Evolutionary conservation across 2,329 filamentous ascomycete species (phyloP), one percentile per base, ranked within the genome.

Genomic region (Teratosphaeria destructans): DNA sequence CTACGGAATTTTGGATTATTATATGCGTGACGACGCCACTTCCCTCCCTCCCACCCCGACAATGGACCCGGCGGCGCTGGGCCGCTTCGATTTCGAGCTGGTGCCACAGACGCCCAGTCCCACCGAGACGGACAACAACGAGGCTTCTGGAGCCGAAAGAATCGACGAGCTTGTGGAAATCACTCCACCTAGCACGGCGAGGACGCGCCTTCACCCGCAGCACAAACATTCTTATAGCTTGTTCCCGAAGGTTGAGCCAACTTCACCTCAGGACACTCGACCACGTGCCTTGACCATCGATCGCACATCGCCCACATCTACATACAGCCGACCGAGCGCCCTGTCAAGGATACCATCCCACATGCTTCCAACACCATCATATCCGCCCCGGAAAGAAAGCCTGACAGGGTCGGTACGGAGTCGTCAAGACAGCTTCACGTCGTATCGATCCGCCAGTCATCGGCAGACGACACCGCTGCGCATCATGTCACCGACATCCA

Each of bases 1-100:
- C 3, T 63, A 69, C 16, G 68, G 68, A 6, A 66, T 71, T n/a
- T 29, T 71, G 19, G 69, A 71, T 55, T 71, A 67, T 55, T 71
- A 71, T 55, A 66, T 66, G 6, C 56, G 63, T 23, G 66, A 66
- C 19, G 69, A 65, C 57, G 67, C 67, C 6, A 60, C 58, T 1
- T 37, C 64, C 8, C 61, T 62, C 10, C 62, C 60, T 26, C 63
- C 62, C 3, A 63, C 64, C 29, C 65, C 64, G 0, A 65, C 59
- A 43, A 52, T 67, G 3, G 65, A 68, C 53, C 56, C 65, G n/a
- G 67, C 67, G 0, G 67, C 67, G 0, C 65, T 68, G 1, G 63
- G 67, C 10, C 55, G 65, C n/a, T 68, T 71, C 56, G 68, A 71
- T 58, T 71, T 71, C 55, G 66, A 65, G 19, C 57, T 71, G 3